Evolutionary conservation across 768 basidiomycete genomes (phyloP).

Genomic region (Coprinopsis marcescibilis): DNA sequence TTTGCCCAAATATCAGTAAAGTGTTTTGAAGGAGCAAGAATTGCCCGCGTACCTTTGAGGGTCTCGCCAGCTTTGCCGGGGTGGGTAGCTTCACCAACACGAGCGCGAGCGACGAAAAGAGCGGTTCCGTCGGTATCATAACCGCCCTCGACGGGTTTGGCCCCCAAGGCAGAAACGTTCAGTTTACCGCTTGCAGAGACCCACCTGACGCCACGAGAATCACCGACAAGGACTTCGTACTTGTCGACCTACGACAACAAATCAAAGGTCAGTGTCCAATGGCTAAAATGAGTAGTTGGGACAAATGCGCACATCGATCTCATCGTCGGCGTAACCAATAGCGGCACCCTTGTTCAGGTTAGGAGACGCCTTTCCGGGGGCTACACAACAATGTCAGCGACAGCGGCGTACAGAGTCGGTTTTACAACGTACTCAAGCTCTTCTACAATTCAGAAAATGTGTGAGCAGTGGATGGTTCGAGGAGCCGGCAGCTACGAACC

Average conservation of each 20-base stretch:
- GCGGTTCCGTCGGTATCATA: conserved; percentile 54
- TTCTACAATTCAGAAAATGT: conserved; percentile 32
- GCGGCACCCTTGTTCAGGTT: conserved; percentile 56
- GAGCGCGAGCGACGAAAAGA: conserved; percentile 57
- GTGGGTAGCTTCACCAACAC: conserved; percentile 43
- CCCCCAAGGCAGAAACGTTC: conserved; percentile 36
- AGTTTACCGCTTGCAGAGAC: conserved; percentile 42
- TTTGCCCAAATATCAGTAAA: too few relatives aligned
- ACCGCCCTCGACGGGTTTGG: conserved; percentile 62
- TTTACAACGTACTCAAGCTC: conserved; percentile 43
- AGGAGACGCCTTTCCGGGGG: conserved; percentile 59
- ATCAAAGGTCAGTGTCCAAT: conserved; percentile 21
- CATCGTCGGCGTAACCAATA: conserved; percentile 56
- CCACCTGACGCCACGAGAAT: conserved; percentile 54
- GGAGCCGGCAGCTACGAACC: conserved; percentile 29
- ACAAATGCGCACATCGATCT: conserved; percentile 44
- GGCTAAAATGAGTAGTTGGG: background rate
- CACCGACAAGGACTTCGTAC: conserved; percentile 69
- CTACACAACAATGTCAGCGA: conserved; percentile 27
- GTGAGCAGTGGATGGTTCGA: too few relatives aligned
- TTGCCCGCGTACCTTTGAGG: too few relatives aligned
- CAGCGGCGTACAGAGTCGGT: background rate
- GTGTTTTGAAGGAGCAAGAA: too few relatives aligned
- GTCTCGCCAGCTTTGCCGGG: conserved; percentile 62
- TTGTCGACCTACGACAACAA: conserved; percentile 43